Evolutionary conservation across 257 asterid species (phyloP), one percentile per base, ranked within the genome.

Genomic region (Euphrasia confusa): DNA sequence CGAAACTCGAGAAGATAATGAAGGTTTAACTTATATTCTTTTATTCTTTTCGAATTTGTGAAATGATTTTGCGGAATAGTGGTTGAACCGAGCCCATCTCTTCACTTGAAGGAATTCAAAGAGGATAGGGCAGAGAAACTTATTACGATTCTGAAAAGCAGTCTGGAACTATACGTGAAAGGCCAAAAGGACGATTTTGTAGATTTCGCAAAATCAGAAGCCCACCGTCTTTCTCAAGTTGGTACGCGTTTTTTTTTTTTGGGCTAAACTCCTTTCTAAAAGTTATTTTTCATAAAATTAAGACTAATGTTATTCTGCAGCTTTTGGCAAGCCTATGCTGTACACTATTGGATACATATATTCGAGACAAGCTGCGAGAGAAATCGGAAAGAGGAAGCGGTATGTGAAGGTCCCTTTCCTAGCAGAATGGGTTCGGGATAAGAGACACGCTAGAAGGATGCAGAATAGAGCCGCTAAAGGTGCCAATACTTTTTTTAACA

Each of bases 391-490:
- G 73, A 84, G 83, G 44, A 89, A 84, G 54, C 83, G 84, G 3
- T 88, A 72, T 68, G 80, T 89, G 97, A 87, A 79, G 80, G 88
- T 87, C 58, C 97, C 90, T 0, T 89, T 83, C 78, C 63, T 87
- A 64, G 92, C 94, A 26, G 97, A 89, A 72, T 89, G 95, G 97
- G 84, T 83, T 39, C 74, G 97, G 68, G 94, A 84, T 68, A 89
- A 80, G 74, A 86, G 84, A 17, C 97, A 89, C 68, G 65, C 77
- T 54, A 75, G 79, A 68, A 84, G 72, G 64, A 87, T 95, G 5
- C 84, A 84, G 74, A 79, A 77, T 62, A 69, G 73, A 66, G 97
- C 97, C 26, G 89, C 97, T 69, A 81, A 83, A 87, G 97, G 97
- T 89, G 40, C 77, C 52, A 13, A 64, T 58, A 1, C 13, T 47